Conservation (phyloP, 2,329 filamentous ascomycete species). For the Aspergillus latus region DNA sequence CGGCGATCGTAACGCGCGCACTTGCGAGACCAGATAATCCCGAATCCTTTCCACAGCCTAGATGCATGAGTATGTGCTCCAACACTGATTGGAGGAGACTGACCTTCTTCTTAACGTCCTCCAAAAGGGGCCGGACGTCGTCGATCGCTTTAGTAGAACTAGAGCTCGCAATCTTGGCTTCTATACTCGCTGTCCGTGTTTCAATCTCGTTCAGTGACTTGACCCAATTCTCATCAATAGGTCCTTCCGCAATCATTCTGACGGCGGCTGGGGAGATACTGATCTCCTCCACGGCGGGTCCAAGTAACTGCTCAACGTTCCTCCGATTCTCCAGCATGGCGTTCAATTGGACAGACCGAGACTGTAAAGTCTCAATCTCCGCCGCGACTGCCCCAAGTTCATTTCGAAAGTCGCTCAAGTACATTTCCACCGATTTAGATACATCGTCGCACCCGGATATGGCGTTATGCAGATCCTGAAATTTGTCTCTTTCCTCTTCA, state of each 20-base stretch:
- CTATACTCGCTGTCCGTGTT: constrained; percentile 69
- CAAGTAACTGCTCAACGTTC: constrained; percentile 82
- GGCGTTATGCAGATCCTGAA: constrained; percentile 85
- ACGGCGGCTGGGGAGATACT: constrained; percentile 83
- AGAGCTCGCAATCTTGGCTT: constrained; percentile 63
- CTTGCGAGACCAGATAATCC: constrained; percentile 90
- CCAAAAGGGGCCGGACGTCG: constrained; percentile 80
- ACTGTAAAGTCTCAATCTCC: constrained; percentile 91
- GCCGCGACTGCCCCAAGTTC: constrained; percentile 89
- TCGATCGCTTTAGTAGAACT: constrained; percentile 71
- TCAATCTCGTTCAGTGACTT: constrained; percentile 81
- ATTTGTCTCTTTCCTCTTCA: constrained; percentile 77
- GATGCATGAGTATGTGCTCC: constrained; percentile 13
- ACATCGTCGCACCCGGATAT: constrained; percentile 91
- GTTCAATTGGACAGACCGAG: constrained; percentile 78
- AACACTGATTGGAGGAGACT: constrained; percentile 9
- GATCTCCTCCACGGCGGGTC: constrained; percentile 86
- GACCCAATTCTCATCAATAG: constrained; percentile 87
- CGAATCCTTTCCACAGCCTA: constrained; percentile 89
- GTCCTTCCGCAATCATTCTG: constrained; percentile 79
- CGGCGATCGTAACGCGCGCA: constrained; percentile 88
- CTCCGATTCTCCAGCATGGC: constrained; percentile 84
- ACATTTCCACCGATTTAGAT: constrained; percentile 86
- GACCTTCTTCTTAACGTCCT: constrained; percentile 80
- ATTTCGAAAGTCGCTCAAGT: constrained; percentile 87